Evolutionary conservation across 2,329 filamentous ascomycete species (phyloP).

Genomic region (Cercospora nicotianae): DNA sequence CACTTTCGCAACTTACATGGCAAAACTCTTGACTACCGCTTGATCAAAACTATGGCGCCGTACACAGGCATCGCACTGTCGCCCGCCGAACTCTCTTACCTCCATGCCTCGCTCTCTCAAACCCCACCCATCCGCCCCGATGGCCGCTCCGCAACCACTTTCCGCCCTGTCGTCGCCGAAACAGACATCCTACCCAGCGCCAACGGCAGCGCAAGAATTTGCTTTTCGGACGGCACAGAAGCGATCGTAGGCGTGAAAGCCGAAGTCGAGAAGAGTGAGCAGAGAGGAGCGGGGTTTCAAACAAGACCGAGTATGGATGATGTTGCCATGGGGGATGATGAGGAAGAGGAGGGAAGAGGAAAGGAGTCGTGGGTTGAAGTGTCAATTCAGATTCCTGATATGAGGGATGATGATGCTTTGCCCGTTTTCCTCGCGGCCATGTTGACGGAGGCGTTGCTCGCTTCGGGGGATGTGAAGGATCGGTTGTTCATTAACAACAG

Average conservation of each 20-base stretch:
- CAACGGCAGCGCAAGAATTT: constrained; percentile 90
- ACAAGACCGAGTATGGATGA: constrained; percentile 16
- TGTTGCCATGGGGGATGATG: constrained; percentile 36
- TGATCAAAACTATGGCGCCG: constrained; percentile 55
- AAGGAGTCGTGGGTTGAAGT: constrained; percentile 82
- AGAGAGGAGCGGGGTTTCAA: constrained; percentile 25
- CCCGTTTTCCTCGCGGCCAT: constrained; percentile 86
- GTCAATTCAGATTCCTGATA: constrained; percentile 85
- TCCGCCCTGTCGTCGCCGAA: constrained; percentile 87
- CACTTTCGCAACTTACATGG: neutral
- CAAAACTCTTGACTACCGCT: neutral
- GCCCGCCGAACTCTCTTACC: constrained; percentile 92
- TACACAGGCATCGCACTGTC: constrained; percentile 69
- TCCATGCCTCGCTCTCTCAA: constrained; percentile 81
- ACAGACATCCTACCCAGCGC: constrained; percentile 84
- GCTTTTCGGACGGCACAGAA: constrained; percentile 92
- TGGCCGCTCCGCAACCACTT: constrained; percentile 76
- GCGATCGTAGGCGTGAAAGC: constrained; percentile 95
- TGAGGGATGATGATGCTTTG: constrained; percentile 84
- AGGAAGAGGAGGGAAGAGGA: constrained; percentile 44
- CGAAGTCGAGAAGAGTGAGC: constrained; percentile 75
- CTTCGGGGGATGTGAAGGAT: constrained; percentile 64
- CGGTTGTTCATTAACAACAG: constrained; percentile 82
- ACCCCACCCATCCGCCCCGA: constrained; percentile 85
- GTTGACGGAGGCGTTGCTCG: constrained; percentile 81